Evolutionary conservation across 2,329 filamentous ascomycete genomes (phyloP).

Genomic region (Botryotinia globosa): DNA sequence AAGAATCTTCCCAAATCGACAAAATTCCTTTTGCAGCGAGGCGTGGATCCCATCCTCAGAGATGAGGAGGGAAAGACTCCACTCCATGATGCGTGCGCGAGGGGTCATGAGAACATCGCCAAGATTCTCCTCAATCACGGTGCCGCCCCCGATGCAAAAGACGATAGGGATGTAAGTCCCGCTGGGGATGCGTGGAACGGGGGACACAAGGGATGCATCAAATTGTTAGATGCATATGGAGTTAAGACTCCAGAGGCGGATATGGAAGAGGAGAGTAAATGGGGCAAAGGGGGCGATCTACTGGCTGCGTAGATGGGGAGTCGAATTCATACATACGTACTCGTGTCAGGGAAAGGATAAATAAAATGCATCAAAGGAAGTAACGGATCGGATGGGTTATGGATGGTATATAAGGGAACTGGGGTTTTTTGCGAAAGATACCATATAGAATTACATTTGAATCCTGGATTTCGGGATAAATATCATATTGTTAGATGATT

Average conservation of each 20-base stretch:
- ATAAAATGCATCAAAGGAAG: neutral
- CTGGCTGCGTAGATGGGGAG: neutral
- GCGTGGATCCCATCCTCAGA: slow-evolving; percentile 15
- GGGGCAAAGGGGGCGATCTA: neutral
- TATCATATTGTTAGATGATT: neutral
- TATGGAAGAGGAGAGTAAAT: slow-evolving; percentile 1
- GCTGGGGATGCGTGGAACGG: slow-evolving; percentile 6
- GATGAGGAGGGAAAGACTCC: slow-evolving; percentile 18
- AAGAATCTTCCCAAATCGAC: slow-evolving; percentile 14
- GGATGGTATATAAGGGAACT: neutral
- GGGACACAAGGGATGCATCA: neutral
- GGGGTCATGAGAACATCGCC: slow-evolving; percentile 10
- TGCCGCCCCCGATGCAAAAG: slow-evolving; percentile 4
- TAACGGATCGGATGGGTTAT: neutral
- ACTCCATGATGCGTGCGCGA: slow-evolving; percentile 16
- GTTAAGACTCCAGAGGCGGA: neutral
- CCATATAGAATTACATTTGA: slow-evolving; percentile 1
- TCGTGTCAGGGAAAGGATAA: neutral
- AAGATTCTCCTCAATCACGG: slow-evolving; percentile 18
- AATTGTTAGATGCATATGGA: slow-evolving; percentile 10
- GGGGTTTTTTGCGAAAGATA: slow-evolving; percentile 16
- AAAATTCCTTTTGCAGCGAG: slow-evolving; percentile 26
- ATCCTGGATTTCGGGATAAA: neutral
- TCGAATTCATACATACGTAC: neutral
- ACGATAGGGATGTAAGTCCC: slow-evolving; percentile 9